Evolutionary conservation across 331 rosid genomes (phyloP), one percentile per base, ranked within the genome.

Genomic region (Stylosanthes scabra): DNA sequence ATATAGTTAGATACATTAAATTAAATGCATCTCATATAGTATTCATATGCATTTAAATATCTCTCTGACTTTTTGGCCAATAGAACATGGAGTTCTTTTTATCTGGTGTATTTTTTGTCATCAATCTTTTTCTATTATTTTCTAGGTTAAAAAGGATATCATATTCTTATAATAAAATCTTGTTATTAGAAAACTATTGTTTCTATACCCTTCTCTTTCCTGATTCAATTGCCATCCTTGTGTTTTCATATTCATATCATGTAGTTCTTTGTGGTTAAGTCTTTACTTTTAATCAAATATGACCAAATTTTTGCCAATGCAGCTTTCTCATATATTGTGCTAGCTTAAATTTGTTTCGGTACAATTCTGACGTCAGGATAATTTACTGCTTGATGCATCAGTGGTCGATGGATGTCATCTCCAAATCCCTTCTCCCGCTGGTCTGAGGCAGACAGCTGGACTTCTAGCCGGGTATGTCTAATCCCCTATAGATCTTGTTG

Each of bases 331-430:
- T 69, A 75, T 71, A 47, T 67, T 63, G 76, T 80, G 71, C 71
- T 82, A 80, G 82, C 83, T 85, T 89, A 80, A 85, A 89, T 86
- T 85, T 78, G 80, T 84, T 84, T 87, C 83, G 76, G 72, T 85
- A 88, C 59, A 80, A 85, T 83, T 90, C 97, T 94, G 97, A 94
- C 93, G 41, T 91, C 96, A 83, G 96, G 91, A 77, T 90, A 79
- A 85, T 90, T 93, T 92, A 77, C 88, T 94, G 91, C 83, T 91
- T 91, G 87, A 87, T 91, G 88, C 96, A 89, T 94, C 97, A 94
- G 99, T 83, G 99, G 96, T 75, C 92, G 92, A 83, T 90, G 96
- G 96, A 58, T 88, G 86, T 83, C 76, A 41, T 85, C 95, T 79
- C 77, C 83, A 80, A 87, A 86, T 91, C 87, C 96, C 56, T 82